Evolutionary conservation across 495 filamentous ascomycete species (phyloP).

Genomic region (Penicillium riverlandense): DNA sequence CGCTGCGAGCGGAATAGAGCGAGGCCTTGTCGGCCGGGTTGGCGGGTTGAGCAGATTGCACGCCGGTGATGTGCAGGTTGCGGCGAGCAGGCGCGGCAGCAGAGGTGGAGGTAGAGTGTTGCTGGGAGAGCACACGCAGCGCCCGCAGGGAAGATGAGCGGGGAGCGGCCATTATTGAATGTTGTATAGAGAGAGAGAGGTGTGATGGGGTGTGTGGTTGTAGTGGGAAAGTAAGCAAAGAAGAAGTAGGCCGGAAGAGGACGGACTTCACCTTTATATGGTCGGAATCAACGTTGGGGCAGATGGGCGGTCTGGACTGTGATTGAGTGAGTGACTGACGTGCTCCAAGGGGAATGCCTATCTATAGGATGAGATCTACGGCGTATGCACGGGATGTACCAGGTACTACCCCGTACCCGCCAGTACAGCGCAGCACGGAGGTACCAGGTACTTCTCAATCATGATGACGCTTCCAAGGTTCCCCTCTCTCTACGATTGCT

Average conservation of each 20-base stretch:
- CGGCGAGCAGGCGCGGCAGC: constrained; percentile 34
- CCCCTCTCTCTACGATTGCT: too few relatives aligned
- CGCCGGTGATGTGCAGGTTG: constrained; percentile 47
- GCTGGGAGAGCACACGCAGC: constrained; percentile 40
- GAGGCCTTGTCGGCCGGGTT: constrained; percentile 28
- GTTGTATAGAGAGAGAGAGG: constrained; percentile 2
- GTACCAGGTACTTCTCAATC: neutral
- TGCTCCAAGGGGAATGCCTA: constrained; percentile 1
- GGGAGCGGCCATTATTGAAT: constrained; percentile 40
- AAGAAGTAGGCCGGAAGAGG: constrained; percentile 1
- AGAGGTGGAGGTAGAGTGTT: constrained; percentile 25
- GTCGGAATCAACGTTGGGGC: constrained; percentile 22
- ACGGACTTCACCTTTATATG: constrained; percentile 11
- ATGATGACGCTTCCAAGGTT: neutral
- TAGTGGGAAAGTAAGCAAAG: constrained; percentile 1
- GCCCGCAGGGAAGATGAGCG: constrained; percentile 42
- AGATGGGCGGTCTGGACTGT: constrained; percentile 21
- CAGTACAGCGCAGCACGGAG: constrained; percentile 9
- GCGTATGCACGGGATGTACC: neutral
- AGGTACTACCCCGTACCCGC: constrained; percentile 21
- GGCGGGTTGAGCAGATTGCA: constrained; percentile 38
- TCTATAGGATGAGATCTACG: neutral
- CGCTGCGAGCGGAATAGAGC: constrained; percentile 25
- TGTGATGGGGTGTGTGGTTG: neutral
- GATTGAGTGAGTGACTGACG: constrained; percentile 14